Conservation (phyloP, 257 asterid species). For the Solanum pimpinellifolium region DNA sequence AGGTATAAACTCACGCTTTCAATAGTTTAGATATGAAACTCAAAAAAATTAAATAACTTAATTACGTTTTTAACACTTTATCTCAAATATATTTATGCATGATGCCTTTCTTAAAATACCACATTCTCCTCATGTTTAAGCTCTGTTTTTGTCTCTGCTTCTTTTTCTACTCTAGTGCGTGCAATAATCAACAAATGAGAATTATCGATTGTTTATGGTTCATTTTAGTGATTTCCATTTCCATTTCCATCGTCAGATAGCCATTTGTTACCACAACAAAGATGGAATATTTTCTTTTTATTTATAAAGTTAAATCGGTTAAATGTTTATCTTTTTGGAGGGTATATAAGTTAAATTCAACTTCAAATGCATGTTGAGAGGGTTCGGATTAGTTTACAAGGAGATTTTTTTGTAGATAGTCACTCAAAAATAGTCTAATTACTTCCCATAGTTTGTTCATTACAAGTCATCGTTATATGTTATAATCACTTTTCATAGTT, state of each 20-base stretch:
- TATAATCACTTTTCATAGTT: too few species aligned
- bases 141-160: background rate
- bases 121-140: background rate
- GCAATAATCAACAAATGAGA: background rate
- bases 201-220: background rate
- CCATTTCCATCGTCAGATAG: background rate
- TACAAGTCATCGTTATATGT: too few species aligned
- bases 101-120: background rate
- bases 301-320: background rate
- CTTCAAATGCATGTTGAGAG: too few species aligned
- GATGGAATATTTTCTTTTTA: background rate
- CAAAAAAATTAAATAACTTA: rapidly evolving
- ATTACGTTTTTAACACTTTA: too few species aligned
- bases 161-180: background rate
- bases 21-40: too few species aligned
- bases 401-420: too few species aligned
- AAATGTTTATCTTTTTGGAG: background rate
- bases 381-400: too few species aligned
- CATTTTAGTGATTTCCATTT: background rate
- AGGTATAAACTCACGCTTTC: too few species aligned
- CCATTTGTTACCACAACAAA: background rate
- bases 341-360: background rate
- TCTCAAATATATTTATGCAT: too few species aligned
- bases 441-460: too few species aligned
- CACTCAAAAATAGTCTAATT: too few species aligned